Evolutionary conservation across 768 basidiomycete species (phyloP).

Genomic region (Tephrocybe sp.): DNA sequence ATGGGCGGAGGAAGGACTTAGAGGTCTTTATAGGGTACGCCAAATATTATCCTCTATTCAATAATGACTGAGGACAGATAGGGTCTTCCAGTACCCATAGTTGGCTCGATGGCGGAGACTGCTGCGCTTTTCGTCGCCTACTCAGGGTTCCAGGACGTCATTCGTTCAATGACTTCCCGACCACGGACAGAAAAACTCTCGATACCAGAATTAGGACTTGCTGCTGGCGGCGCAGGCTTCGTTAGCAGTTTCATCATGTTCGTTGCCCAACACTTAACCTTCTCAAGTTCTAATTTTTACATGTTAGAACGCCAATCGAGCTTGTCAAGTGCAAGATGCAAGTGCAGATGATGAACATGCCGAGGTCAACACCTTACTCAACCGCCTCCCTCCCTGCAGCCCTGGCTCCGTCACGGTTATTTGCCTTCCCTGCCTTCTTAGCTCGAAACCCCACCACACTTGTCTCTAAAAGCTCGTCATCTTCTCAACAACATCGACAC

Average conservation of each 20-base stretch:
- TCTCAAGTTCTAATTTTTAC: constrained; percentile 1
- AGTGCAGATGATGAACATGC: constrained; percentile 70
- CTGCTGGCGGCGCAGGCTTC: constrained; percentile 87
- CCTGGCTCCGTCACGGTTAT: constrained; percentile 4
- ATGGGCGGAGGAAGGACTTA: constrained; percentile 76
- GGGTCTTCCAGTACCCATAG: constrained; percentile 94
- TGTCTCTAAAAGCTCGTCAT: not conserved
- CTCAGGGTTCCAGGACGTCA: constrained; percentile 67
- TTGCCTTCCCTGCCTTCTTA: constrained; percentile 7
- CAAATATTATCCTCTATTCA: not conserved
- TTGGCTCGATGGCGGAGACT: constrained; percentile 93
- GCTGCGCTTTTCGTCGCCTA: constrained; percentile 89
- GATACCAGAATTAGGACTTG: constrained; percentile 69
- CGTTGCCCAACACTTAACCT: constrained; percentile 27
- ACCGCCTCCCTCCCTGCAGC: constrained; percentile 2
- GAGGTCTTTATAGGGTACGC: constrained; percentile 86
- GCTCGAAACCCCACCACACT: not conserved
- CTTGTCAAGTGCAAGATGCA: constrained; percentile 94
- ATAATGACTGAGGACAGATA: constrained; percentile 24
- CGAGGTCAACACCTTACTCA: constrained; percentile 12
- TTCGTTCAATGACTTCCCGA: constrained; percentile 43
- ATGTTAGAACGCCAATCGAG: constrained; percentile 75
- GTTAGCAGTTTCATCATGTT: constrained; percentile 88
- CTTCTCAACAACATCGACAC: constrained; percentile 11
- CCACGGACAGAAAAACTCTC: constrained; percentile 47